Evolutionary conservation across 371 early-diverging fungal species (phyloP), one percentile per base, ranked within the genome.

Genomic region (Mortierella sp.): DNA sequence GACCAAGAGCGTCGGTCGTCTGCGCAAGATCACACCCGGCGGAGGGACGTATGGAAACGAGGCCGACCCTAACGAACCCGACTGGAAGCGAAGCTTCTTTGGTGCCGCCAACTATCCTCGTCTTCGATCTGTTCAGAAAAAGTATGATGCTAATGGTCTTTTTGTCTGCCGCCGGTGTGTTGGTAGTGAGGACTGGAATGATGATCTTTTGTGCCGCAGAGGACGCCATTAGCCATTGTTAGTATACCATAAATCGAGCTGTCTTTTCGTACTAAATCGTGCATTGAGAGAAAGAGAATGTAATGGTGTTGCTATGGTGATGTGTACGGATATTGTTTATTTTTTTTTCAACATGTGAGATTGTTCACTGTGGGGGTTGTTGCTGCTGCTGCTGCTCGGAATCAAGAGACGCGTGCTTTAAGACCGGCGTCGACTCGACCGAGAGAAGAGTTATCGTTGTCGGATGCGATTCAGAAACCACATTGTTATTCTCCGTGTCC

Each of bases 1-100:
- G 29, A 82, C 87, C 4, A n/a, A 70, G 11, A 49, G 63, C 0
- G 74, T 41, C 8, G 75, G 46, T 21, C 76, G 75, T 38, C 46
- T 86, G 35, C 83, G 83, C 35, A 68, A 73, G 11, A 49, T 83
- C 10, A 88, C 82, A 1, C 79, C 84, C 1, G 80, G 80, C 0
- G 70, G 71, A 3, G 90, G 89, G 6, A 82, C 88, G 0, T 90
- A 90, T 55, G 12, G 79, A 8, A 90, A 88, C 70, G 89, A 90
- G 76, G 90, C 88, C 2, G 85, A 88, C 65, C 41, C 79, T 1
- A 70, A 81, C 27, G 88, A 91, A 54, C 85, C 88, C 10, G 58
- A 87, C 71, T 91, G 88, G 88, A 82, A 89, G 60, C 35, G 75
- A 27, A 72, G 73, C 1, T 92, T 89, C 78, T 92, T 81, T 70